Conservation (phyloP, 495 filamentous ascomycete genomes). For the Niebla homalea region DNA sequence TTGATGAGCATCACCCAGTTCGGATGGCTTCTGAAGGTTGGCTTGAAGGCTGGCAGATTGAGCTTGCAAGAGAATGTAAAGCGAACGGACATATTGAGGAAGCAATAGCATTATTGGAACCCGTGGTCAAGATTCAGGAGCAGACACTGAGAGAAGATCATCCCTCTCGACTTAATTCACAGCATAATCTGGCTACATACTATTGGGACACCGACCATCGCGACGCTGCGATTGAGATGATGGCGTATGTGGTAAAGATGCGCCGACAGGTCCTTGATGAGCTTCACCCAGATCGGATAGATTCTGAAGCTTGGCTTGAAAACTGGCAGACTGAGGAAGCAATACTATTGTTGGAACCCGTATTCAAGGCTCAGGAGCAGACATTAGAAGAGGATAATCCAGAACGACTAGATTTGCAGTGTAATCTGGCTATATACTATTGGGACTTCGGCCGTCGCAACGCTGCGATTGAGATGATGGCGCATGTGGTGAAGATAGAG, state of each 20-base stretch:
- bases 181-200: too few species aligned
- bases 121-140: conserved; percentile 17
- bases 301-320: too few species aligned
- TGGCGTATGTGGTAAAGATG: too few species aligned
- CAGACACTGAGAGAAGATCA: conserved; percentile 20
- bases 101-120: conserved; percentile 21
- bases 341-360: conserved; percentile 20
- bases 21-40: too few species aligned
- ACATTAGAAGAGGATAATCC: conserved; percentile 21
- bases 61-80: too few species aligned
- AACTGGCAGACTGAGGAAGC: conserved; percentile 23
- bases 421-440: conserved; percentile 13
- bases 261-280: too few species aligned
- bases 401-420: conserved; percentile 17
- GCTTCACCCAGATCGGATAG: too few species aligned
- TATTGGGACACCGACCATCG: too few species aligned
- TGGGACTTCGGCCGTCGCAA: conserved; percentile 16
- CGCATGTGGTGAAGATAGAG: conserved; percentile 19
- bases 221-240: too few species aligned
- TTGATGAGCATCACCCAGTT: too few species aligned
- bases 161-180: conserved; percentile 17
- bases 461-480: conserved; percentile 21
- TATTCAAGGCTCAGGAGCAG: conserved; percentile 14
- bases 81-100: too few species aligned
- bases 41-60: conserved; percentile 20